phyloP scores from a whole-genome alignment of 2,329 filamentous ascomycete species.

The Grosmannia clavigera region DNA sequence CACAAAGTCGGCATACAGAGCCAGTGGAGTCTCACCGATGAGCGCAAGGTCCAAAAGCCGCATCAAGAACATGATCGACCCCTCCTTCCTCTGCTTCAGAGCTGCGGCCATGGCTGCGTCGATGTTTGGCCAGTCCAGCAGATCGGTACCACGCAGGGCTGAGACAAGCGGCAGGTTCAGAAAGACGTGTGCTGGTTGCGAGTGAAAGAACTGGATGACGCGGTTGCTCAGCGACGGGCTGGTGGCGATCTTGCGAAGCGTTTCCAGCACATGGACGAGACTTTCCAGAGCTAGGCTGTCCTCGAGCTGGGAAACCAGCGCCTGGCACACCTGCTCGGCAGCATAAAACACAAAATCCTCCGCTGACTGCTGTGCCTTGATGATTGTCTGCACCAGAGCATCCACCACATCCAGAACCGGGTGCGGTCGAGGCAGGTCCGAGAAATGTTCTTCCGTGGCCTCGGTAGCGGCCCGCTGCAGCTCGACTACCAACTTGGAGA shows the following conservation, averaged over 20 bases:
- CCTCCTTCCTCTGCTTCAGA: slow-evolving; percentile 56
- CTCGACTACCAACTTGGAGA: slow-evolving; percentile 46
- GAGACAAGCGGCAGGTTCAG: slow-evolving; percentile 45
- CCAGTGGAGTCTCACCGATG: slow-evolving; percentile 63
- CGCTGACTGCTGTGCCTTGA: slow-evolving; percentile 48
- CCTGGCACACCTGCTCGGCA: slow-evolving; percentile 44
- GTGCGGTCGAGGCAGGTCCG: slow-evolving; percentile 45
- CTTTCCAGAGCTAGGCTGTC: slow-evolving; percentile 47
- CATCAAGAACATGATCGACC: slow-evolving; percentile 67
- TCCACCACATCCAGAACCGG: slow-evolving; percentile 51
- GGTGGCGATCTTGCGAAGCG: slow-evolving; percentile 46
- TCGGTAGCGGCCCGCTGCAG: slow-evolving; percentile 41
- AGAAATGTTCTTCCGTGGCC: slow-evolving; percentile 46
- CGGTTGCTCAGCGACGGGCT: slow-evolving; percentile 40
- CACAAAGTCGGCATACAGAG: slow-evolving; percentile 75
- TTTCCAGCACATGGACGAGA: slow-evolving; percentile 49
- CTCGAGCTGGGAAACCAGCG: slow-evolving; percentile 41
- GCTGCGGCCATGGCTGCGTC: slow-evolving; percentile 63
- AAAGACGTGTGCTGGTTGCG: slow-evolving; percentile 42
- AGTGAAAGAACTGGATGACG: slow-evolving; percentile 42
- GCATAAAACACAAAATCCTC: slow-evolving; percentile 48
- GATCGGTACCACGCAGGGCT: slow-evolving; percentile 45
- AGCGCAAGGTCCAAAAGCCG: slow-evolving; percentile 68
- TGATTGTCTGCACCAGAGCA: slow-evolving; percentile 47
- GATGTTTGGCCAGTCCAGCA: slow-evolving; percentile 51